Evolutionary conservation across 192 early-diverging fungal genomes (phyloP), one percentile per base, ranked within the genome.

Genomic region (Lobosporangium transversale): DNA sequence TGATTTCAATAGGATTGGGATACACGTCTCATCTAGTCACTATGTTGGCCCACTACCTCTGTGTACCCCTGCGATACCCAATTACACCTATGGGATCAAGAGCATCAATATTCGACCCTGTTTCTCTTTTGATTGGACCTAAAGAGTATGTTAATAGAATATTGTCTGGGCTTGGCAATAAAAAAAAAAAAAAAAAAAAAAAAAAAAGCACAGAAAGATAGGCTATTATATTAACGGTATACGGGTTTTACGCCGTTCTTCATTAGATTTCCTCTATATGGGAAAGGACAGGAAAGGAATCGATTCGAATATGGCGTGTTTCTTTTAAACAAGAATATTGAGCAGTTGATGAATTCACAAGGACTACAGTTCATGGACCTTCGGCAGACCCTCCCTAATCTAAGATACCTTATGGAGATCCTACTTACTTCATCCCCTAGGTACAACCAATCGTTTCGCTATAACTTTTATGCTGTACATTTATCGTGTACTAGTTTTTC

Each of bases 301-400:
- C 81, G 90, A 15, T 94, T 93, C 74, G 93, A 93, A 26, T 95
- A 93, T 79, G 92, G 84, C 9, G 94, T 95, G 4, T 95, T 93
- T 79, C 64, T 95, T 32, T 42, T 95, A 53, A 95, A 94, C 66
- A 95, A 95, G 79, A 83, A 95, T 53, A 87, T 95, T 75, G 94
- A 95, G 67, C 93, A 94, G 89, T 44, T 92, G 27, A 86, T 94
- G 85, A 89, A 89, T 69, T 81, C 86, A 5, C 78, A 90, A 68
- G 87, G 87, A 18, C 45, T 91, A 23, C 68, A 83, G 51, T 85
- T 87, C 2, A 86, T 84, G 68, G 89, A 94, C 66, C 81, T 94
- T 20, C 85, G 92, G 2, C 71, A 87, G 47, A 94, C 91, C 26
- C 79, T 94, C 2, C 88, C 91, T 15, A 94, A 94, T 56, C 68